Base-by-base conservation (phyloP, 2,329 filamentous ascomycete species). In the Juglanconis oblonga region DNA sequence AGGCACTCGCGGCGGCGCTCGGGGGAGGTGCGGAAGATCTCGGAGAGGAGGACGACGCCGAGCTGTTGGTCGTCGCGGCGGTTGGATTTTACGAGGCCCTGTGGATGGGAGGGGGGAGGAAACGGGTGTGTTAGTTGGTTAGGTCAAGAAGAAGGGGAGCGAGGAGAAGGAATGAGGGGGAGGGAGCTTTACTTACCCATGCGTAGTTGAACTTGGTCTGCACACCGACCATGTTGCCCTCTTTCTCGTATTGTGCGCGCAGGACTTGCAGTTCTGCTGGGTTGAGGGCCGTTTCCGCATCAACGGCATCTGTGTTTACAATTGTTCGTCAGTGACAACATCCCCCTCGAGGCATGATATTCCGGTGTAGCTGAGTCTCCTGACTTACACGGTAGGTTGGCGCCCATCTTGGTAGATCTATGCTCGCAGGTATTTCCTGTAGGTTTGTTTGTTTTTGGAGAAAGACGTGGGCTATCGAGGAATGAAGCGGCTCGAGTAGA, bases 161-260 rank as follows among this genome's bases (percentile, higher is more conserved):
- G 3, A 35, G 17, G n/a, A 29, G 14, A 7, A 14, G 17, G 44
- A 9, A 1, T 10, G 29, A 33, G 36, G 13, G 29, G 17, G 7
- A 29, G 13, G 49, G 38, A 14, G 7, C 6, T 2, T 40, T 40
- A 67, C 81, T 59, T 85, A 96, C 92, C 95, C 95, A 99, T 72
- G 95, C 94, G 76, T 94, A 98, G 86, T 99, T 99, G 85, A 99
- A 99, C 74, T 98, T 98, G 64, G 95, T 99, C 77, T 99, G 95
- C 45, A 99, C 86, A 62, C 94, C 93, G 63, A 97, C 94, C 81
- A 96, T 96, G 70, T 96, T 91, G 67, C 94, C 95, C 78, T 99
- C 95, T 73, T 97, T 97, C 73, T 98, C 94, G 74, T 95, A 99
- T 75, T 99, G 95, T 62, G 91, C 83, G 66, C 94, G 91, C 57